These are phyloP conservation scores for Grosmannia serpens DNA, from an alignment of 2,329 filamentous ascomycete genomes.

Conservation along the genomic window DNA sequence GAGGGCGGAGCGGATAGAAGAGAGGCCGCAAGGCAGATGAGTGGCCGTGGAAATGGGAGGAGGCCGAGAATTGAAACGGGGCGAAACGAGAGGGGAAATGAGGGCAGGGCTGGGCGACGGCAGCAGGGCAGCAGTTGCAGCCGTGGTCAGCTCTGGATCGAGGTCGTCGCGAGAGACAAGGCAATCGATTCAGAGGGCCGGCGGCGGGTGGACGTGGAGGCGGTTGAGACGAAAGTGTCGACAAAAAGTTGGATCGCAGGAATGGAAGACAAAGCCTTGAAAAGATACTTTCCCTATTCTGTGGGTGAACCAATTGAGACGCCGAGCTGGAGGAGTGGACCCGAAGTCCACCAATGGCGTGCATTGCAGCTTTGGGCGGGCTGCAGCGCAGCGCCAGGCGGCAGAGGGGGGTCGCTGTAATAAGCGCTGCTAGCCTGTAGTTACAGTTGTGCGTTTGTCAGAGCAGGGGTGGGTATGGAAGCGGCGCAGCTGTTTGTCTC, in stretches of 20 bases:
- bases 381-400: background rate
- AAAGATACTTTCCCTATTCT: background rate
- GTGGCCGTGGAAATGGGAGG: background rate
- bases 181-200: background rate
- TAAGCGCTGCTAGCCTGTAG: background rate
- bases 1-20: background rate
- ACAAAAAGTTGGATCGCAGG: slow-evolving; percentile 2
- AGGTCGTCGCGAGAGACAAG: background rate
- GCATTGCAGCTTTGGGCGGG: too few species aligned
- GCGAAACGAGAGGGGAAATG: background rate
- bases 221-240: background rate
- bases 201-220: background rate
- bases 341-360: background rate
- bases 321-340: background rate
- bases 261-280: background rate
- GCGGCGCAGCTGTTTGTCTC: too few species aligned
- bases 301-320: background rate
- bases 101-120: too few species aligned
- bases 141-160: too few species aligned
- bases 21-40: too few species aligned
- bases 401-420: background rate
- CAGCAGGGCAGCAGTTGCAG: too few species aligned
- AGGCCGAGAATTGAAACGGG: background rate
- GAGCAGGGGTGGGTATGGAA: too few species aligned
- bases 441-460: too few species aligned